Conservation (phyloP, 495 filamentous ascomycete species). For the Talaromyces proteolyticus region DNA sequence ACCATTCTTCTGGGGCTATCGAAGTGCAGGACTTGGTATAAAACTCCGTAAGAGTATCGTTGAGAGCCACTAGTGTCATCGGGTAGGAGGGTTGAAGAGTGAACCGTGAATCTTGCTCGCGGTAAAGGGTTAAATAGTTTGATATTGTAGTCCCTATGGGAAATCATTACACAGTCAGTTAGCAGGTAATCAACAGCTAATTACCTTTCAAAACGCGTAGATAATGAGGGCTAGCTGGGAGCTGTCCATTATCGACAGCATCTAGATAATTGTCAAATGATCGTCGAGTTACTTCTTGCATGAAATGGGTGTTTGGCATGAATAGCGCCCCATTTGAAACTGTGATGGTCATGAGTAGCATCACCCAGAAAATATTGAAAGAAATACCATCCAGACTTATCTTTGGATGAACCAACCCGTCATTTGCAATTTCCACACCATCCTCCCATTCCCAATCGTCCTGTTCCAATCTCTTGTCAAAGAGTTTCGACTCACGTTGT, state of each 20-base stretch:
- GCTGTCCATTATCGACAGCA: too few relatives aligned
- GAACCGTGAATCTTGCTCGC: background rate
- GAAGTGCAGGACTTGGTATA: background rate
- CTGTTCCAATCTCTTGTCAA: constrained; percentile 8
- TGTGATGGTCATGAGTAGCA: background rate
- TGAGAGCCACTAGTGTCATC: background rate
- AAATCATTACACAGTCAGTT: too few relatives aligned
- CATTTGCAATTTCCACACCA: constrained; percentile 7
- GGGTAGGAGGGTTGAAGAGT: background rate
- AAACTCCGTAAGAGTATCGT: background rate
- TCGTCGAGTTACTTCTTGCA: too few relatives aligned
- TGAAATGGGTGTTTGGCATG: too few relatives aligned
- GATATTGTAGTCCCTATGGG: too few relatives aligned
- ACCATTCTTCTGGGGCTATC: background rate
- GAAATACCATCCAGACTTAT: constrained; percentile 6
- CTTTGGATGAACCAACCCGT: constrained; percentile 8
- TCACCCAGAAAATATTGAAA: constrained; percentile 1
- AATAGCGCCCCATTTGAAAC: too few relatives aligned
- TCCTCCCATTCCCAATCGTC: constrained; percentile 9
- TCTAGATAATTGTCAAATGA: too few relatives aligned
- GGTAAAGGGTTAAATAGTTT: too few relatives aligned
- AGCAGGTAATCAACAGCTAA: too few relatives aligned
- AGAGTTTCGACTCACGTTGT: constrained; percentile 6
- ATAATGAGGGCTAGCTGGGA: too few relatives aligned
- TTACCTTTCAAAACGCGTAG: too few relatives aligned